Conservation (phyloP, 2,329 filamentous ascomycete genomes). For the Fonsecaea erecta region DNA sequence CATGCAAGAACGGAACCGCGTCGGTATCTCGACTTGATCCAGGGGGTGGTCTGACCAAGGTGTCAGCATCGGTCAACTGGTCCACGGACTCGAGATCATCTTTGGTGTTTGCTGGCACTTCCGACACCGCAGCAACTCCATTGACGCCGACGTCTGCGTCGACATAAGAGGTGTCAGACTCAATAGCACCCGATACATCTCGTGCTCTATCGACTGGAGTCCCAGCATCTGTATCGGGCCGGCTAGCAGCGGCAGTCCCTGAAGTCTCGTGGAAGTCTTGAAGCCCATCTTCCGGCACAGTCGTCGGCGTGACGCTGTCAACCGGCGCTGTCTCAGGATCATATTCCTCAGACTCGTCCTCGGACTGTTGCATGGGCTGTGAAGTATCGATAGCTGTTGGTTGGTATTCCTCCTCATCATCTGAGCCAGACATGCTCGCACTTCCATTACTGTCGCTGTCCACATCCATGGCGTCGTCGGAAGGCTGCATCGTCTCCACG, state of each 20-base stretch:
- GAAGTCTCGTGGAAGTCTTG: constrained; percentile 32
- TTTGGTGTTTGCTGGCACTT: constrained; percentile 15
- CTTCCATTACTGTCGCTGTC: constrained; percentile 36
- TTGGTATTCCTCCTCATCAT: constrained; percentile 44
- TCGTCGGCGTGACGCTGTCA: constrained; percentile 21
- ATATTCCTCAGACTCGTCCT: constrained; percentile 35
- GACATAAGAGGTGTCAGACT: constrained; percentile 3
- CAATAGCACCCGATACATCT: not conserved
- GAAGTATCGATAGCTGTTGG: constrained; percentile 28
- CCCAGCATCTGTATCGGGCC: not conserved
- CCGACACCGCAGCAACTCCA: constrained; percentile 15
- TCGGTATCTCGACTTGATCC: constrained; percentile 1
- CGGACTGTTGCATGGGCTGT: constrained; percentile 23
- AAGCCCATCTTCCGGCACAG: constrained; percentile 22
- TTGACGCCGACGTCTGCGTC: not conserved
- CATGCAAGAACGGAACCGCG: constrained; percentile 9
- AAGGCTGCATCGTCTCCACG: not conserved
- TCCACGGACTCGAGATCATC: constrained; percentile 26
- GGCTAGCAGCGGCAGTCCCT: constrained; percentile 14
- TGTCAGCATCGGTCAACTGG: constrained; percentile 23
- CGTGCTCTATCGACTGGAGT: not conserved
- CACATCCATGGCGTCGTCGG: constrained; percentile 28
- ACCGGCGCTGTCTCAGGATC: constrained; percentile 44
- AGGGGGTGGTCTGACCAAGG: constrained; percentile 18
- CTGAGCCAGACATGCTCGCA: constrained; percentile 47